Percentiles rank a stretch among this genome's conserved stretches.
Conservation (phyloP, 2,329 filamentous ascomycete genomes). For the Penicillium sp. region DNA sequence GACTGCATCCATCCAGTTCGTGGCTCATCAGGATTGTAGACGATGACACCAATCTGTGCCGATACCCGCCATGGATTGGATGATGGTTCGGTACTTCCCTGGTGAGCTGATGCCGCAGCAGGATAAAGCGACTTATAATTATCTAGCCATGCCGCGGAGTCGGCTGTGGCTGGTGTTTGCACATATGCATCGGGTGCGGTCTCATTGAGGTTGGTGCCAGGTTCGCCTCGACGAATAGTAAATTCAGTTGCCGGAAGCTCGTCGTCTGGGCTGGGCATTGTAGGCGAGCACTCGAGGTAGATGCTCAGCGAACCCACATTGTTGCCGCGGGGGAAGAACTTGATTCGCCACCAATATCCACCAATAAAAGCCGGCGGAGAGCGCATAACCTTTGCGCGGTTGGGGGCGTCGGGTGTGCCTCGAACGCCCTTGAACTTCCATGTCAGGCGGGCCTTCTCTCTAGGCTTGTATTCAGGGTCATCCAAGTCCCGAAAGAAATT, state of each 20-base stretch:
- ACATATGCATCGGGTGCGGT: conserved; percentile 33
- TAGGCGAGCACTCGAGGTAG: conserved; percentile 62
- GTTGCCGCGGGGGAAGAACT: conserved; percentile 64
- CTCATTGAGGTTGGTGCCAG: conserved; percentile 36
- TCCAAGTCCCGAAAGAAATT: conserved; percentile 57
- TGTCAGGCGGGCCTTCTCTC: conserved; percentile 57
- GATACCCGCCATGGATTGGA: conserved; percentile 49
- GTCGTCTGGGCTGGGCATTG: conserved; percentile 42
- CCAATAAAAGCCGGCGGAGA: conserved; percentile 58
- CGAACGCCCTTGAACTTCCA: conserved; percentile 61
- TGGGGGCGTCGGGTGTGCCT: conserved; percentile 61
- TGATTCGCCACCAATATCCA: conserved; percentile 65
- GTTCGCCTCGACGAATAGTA: conserved; percentile 38
- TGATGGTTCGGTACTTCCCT: conserved; percentile 3
- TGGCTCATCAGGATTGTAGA: conserved; percentile 65
- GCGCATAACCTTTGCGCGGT: conserved; percentile 58
- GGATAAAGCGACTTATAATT: conserved; percentile 30
- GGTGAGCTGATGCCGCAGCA: conserved; percentile 7
- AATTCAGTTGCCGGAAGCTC: conserved; percentile 41
- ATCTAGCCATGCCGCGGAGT: conserved; percentile 33
- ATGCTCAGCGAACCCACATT: conserved; percentile 59
- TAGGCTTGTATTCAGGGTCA: conserved; percentile 57
- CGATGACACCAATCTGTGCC: conserved; percentile 61
- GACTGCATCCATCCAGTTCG: conserved; percentile 57
- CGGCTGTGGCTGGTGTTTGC: conserved; percentile 26